Conservation (phyloP, 2,329 filamentous ascomycete genomes). For the Colletotrichum paranaense region DNA sequence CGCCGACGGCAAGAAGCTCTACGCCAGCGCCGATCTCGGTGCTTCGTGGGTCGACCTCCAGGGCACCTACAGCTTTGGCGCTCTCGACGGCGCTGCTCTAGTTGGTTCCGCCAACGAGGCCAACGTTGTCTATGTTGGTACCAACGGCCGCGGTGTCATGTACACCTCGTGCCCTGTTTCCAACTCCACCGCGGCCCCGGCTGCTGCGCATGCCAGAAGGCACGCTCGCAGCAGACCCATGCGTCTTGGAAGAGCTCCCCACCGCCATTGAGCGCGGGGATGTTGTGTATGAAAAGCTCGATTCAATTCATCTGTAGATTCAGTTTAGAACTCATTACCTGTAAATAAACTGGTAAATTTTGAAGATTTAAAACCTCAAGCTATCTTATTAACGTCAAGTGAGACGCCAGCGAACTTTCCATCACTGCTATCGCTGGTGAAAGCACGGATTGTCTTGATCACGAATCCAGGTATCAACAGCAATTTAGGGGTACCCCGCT, state of each 20-base stretch:
- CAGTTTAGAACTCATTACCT: not conserved
- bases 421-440: no score
- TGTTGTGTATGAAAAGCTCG: no score
- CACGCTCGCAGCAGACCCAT: not conserved
- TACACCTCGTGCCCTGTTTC: conserved; percentile 36
- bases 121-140: conserved; percentile 60
- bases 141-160: conserved; percentile 61
- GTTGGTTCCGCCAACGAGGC: conserved; percentile 58
- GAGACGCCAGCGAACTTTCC: no score
- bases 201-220: not conserved
- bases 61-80: conserved; percentile 57
- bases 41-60: conserved; percentile 60
- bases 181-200: not conserved
- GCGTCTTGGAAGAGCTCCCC: conserved; percentile 2
- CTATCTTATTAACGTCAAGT: not conserved
- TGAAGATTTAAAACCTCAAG: not conserved
- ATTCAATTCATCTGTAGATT: not conserved
- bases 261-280: not conserved
- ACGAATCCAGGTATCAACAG: no score
- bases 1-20: conserved; percentile 53
- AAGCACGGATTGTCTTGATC: no score
- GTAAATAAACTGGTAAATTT: not conserved
- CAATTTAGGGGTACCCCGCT: no score
- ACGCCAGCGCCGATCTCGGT: conserved; percentile 56
- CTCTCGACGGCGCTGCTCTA: conserved; percentile 52